A percentile compares a stretch with the other conserved stretches of the same genome.
phyloP scores from a whole-genome alignment of 257 asterid species.

The Handroanthus guayacan region DNA sequence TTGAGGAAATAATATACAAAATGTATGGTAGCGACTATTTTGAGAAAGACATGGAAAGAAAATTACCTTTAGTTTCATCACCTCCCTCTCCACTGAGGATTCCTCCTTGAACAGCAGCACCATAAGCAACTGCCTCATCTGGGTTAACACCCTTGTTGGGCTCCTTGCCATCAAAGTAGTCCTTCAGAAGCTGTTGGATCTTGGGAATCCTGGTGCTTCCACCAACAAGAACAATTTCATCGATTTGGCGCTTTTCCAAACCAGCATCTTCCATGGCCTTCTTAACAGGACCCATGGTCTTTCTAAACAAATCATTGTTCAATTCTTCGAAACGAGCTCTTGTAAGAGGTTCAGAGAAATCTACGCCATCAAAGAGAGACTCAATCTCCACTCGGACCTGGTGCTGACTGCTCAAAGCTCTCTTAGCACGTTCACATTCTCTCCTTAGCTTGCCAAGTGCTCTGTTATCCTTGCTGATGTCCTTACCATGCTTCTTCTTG shows the following conservation, averaged over 20 bases:
- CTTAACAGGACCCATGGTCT: constrained; percentile 99
- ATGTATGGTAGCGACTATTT: neutral
- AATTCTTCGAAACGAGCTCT: constrained; percentile 95
- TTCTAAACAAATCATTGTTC: constrained; percentile 92
- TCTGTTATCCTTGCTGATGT: constrained; percentile 95
- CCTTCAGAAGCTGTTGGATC: constrained; percentile 88
- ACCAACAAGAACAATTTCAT: constrained; percentile 95
- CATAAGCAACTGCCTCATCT: constrained; percentile 96
- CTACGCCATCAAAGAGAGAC: constrained; percentile 89
- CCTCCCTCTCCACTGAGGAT: constrained; percentile 98
- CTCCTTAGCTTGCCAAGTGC: constrained; percentile 97
- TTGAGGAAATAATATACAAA: neutral
- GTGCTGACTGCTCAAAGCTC: constrained; percentile 97
- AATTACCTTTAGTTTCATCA: constrained; percentile 89
- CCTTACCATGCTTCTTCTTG: constrained; percentile 95
- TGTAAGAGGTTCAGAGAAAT: constrained; percentile 96
- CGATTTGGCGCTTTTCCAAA: constrained; percentile 78
- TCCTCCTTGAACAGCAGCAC: constrained; percentile 99
- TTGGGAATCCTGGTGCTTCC: constrained; percentile 98
- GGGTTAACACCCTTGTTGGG: constrained; percentile 98
- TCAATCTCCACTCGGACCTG: constrained; percentile 97
- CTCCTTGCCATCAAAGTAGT: constrained; percentile 91
- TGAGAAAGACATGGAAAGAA: neutral
- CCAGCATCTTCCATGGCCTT: constrained; percentile 99
- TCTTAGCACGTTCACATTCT: constrained; percentile 92